Conservation (phyloP, 1,284 basidiomycete genomes). For the Apiotrichum veenhuisii region DNA sequence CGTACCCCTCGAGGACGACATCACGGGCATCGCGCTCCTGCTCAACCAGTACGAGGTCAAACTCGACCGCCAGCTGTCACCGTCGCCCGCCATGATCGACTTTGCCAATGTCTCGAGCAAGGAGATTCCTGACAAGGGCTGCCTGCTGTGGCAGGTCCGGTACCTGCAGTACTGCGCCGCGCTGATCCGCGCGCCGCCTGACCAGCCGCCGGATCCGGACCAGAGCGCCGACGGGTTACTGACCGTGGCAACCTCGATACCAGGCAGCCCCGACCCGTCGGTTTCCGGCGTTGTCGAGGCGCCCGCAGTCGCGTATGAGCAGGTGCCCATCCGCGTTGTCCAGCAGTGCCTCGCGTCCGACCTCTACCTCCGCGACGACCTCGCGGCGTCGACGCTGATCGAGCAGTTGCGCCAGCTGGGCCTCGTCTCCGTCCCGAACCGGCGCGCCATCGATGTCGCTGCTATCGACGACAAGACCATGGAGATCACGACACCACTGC, state of each 20-base stretch:
- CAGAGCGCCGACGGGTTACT: conserved; percentile 6
- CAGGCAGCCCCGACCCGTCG: neutral
- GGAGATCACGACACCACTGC: conserved; percentile 57
- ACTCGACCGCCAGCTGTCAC: conserved; percentile 6
- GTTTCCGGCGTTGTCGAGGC: conserved; percentile 16
- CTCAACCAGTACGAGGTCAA: conserved; percentile 59
- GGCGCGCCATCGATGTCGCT: conserved; percentile 5
- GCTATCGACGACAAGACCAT: neutral
- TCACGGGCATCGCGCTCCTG: conserved; percentile 60
- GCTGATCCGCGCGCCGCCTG: conserved; percentile 28
- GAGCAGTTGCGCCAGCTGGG: conserved; percentile 61
- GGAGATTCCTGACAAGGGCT: conserved; percentile 12
- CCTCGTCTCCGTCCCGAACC: conserved; percentile 53
- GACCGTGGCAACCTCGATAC: conserved; percentile 5
- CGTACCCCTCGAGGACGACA: conserved; percentile 47
- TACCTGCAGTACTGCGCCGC: conserved; percentile 56
- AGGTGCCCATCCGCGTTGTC: conserved; percentile 59
- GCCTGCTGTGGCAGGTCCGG: conserved; percentile 63
- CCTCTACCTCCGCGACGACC: conserved; percentile 58
- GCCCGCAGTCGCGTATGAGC: conserved; percentile 57
- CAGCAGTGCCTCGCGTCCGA: conserved; percentile 61
- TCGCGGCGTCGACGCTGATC: conserved; percentile 57
- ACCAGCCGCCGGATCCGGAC: neutral
- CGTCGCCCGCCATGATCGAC: conserved; percentile 27
- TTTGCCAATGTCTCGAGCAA: conserved; percentile 19